Evolutionary conservation across 2,329 filamentous ascomycete genomes (phyloP).

Genomic region (Apiospora sp.): DNA sequence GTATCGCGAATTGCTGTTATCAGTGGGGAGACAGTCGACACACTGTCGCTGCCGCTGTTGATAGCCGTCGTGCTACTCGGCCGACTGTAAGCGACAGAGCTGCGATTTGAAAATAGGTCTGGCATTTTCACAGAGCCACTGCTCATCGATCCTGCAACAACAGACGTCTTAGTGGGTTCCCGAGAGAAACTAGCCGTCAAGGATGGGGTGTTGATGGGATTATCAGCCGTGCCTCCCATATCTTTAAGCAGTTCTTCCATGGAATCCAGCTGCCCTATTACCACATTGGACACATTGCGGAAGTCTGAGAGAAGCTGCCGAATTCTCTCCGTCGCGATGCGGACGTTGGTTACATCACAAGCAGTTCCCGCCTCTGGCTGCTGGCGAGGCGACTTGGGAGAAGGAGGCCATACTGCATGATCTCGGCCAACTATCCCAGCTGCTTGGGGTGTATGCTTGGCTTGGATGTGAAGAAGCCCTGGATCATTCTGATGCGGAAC

Average conservation of each 20-base stretch:
- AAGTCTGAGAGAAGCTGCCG: constrained; percentile 13
- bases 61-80: background rate
- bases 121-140: background rate
- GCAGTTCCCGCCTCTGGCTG: background rate
- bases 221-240: background rate
- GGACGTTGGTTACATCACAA: background rate
- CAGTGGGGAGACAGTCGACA: background rate
- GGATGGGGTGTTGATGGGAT: background rate
- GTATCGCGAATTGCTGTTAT: background rate
- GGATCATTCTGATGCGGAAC: background rate
- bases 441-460: background rate
- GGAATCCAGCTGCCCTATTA: background rate
- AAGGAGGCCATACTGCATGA: background rate
- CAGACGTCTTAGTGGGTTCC: background rate
- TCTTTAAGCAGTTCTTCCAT: constrained; percentile 24
- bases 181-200: background rate
- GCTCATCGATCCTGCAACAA: background rate
- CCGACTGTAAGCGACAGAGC: background rate
- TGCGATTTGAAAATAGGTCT: background rate
- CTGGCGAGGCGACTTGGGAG: background rate
- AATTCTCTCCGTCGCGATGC: background rate
- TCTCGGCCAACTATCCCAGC: background rate
- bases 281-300: background rate
- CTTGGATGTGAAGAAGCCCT: background rate
- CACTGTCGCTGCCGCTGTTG: background rate